Evolutionary conservation across 176 grass and related monocot genomes (phyloP).

Genomic region (Chrysopogon serrulatus): DNA sequence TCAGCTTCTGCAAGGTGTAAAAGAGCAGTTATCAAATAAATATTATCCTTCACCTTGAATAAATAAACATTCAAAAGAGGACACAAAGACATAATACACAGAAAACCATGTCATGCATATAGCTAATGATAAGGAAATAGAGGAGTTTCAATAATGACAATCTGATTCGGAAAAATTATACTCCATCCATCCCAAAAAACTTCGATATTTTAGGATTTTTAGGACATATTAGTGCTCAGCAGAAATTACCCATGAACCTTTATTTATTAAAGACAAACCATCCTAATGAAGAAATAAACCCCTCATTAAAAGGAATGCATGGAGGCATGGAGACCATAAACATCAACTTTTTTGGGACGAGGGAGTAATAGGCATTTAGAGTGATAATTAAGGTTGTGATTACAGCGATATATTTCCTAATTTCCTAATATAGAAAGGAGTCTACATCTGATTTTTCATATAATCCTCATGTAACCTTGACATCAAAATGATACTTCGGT

Average conservation of each 20-base stretch:
- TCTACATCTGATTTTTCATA: background rate
- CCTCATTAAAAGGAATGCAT: background rate
- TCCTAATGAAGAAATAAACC: too few relatives aligned
- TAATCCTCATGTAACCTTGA: background rate
- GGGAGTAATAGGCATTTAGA: background rate
- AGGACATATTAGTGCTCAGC: background rate
- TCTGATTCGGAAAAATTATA: background rate
- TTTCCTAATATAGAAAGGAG: background rate
- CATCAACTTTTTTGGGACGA: background rate
- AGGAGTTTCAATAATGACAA: background rate
- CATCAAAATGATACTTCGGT: background rate
- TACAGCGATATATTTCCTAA: background rate
- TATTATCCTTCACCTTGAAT: background rate
- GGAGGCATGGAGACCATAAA: background rate
- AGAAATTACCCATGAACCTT: background rate
- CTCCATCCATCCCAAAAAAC: background rate
- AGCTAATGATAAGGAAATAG: background rate
- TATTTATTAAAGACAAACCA: too few relatives aligned
- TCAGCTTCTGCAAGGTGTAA: constrained; percentile 1
- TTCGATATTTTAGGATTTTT: background rate
- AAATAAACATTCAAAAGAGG: background rate
- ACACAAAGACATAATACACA: background rate
- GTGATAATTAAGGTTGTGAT: background rate
- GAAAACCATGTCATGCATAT: background rate
- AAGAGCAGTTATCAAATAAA: background rate